phyloP scores from a whole-genome alignment of 192 early-diverging fungal species.

The Backusella liffmaniae region DNA sequence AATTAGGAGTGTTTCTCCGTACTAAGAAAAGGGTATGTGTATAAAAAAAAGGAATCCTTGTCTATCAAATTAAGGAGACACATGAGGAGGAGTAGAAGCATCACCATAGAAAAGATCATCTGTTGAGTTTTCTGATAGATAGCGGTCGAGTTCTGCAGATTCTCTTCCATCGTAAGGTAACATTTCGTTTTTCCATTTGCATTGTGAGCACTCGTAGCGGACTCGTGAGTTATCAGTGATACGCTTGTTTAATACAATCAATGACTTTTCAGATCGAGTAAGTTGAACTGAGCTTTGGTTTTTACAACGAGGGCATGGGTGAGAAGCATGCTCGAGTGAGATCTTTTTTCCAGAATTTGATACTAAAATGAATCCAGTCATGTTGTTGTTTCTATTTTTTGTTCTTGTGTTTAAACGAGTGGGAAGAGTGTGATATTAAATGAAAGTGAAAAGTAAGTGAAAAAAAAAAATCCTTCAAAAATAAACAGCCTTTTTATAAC shows the following conservation, averaged over 20 bases:
- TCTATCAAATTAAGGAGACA: conserved; percentile 3
- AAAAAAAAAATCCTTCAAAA: not conserved
- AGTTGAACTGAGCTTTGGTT: conserved; percentile 27
- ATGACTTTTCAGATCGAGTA: conserved; percentile 30
- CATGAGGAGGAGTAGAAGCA: conserved; percentile 9
- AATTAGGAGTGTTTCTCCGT: not conserved
- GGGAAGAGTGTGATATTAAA: not conserved
- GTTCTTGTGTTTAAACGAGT: not conserved
- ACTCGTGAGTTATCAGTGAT: conserved; percentile 31
- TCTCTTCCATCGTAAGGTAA: conserved; percentile 17
- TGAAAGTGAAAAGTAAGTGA: conserved; percentile 3
- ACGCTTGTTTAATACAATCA: conserved; percentile 32
- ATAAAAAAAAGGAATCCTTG: not conserved
- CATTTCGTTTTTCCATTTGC: conserved; percentile 34
- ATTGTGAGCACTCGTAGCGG: conserved; percentile 35
- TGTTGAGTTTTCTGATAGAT: conserved; percentile 11
- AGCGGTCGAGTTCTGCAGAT: conserved; percentile 10
- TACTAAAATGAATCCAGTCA: conserved; percentile 20
- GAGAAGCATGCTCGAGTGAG: conserved; percentile 29
- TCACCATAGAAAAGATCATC: conserved; percentile 5
- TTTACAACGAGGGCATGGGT: conserved; percentile 40
- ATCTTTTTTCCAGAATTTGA: conserved; percentile 30
- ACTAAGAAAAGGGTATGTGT: conserved; percentile 2
- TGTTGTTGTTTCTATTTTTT: not conserved
- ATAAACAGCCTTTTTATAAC: not conserved